Evolutionary conservation across 2,329 filamentous ascomycete species (phyloP).

Genomic region (Curvularia sp.): DNA sequence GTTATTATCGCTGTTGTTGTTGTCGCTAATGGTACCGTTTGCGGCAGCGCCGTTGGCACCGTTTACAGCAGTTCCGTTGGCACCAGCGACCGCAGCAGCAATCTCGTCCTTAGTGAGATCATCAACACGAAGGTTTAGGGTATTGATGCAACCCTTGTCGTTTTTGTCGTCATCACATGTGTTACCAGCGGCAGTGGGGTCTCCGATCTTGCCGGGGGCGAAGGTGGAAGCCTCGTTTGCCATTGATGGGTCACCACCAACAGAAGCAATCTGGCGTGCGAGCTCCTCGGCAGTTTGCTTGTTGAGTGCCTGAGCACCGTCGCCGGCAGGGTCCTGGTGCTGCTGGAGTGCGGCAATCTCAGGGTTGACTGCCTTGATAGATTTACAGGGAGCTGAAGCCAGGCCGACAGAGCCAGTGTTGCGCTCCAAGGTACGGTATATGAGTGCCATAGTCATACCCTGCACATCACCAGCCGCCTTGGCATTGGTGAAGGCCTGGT

Average conservation of each 20-base stretch:
- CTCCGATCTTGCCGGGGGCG: conserved; percentile 64
- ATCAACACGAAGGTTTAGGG: conserved; percentile 60
- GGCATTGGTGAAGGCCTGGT: conserved; percentile 67
- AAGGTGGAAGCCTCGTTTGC: conserved; percentile 71
- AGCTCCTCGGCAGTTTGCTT: conserved; percentile 67
- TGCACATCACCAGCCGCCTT: conserved; percentile 61
- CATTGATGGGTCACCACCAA: conserved; percentile 68
- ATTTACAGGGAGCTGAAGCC: conserved; percentile 64
- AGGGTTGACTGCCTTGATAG: conserved; percentile 65
- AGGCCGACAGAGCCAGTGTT: conserved; percentile 67
- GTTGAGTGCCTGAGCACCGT: conserved; percentile 64
- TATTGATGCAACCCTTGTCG: conserved; percentile 63
- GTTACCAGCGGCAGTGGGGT: conserved; percentile 60
- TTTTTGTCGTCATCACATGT: conserved; percentile 60
- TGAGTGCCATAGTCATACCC: conserved; percentile 63
- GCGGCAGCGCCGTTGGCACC: conserved; percentile 17
- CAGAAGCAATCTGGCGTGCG: conserved; percentile 65
- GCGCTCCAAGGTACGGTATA: conserved; percentile 64
- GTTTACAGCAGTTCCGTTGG: conserved; percentile 4
- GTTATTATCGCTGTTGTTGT: background rate
- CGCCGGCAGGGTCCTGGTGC: conserved; percentile 72
- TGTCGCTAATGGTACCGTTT: too few species aligned
- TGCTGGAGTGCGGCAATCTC: conserved; percentile 70
- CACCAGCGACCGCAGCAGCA: conserved; percentile 55
- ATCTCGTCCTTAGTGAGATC: conserved; percentile 64